Evolutionary conservation across 805 yeast genomes (phyloP).

Genomic region (Tetrapisispora phaffii): DNA sequence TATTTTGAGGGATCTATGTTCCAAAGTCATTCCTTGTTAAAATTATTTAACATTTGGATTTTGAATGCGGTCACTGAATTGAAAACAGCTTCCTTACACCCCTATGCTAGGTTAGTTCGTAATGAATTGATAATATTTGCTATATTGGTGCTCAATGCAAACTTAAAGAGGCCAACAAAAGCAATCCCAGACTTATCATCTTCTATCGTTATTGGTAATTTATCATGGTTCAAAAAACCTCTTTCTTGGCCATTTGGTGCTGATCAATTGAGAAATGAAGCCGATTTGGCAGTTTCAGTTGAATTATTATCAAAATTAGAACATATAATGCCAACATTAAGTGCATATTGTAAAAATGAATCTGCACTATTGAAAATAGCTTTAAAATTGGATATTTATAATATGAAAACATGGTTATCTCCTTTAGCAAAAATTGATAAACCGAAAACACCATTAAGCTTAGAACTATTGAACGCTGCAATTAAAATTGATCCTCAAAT

Average conservation of each 20-base stretch:
- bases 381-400: conserved; percentile 64
- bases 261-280: conserved; percentile 57
- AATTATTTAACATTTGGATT: conserved; percentile 54
- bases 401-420: conserved; percentile 67
- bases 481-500: conserved; percentile 59
- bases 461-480: conserved; percentile 41
- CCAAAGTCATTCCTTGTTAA: conserved; percentile 60
- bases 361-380: conserved; percentile 49
- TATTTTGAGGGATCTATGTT: conserved; percentile 71
- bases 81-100: conserved; percentile 63
- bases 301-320: conserved; percentile 34
- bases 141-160: conserved; percentile 51
- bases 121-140: conserved; percentile 66
- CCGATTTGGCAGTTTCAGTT: conserved; percentile 53
- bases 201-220: conserved; percentile 51
- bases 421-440: conserved; percentile 25
- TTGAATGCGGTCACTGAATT: conserved; percentile 45
- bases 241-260: conserved; percentile 77
- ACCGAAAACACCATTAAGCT: conserved; percentile 30
- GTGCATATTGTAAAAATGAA: conserved; percentile 35
- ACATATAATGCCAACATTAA: conserved; percentile 13
- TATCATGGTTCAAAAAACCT: conserved; percentile 67
- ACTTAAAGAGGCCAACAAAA: conserved; percentile 40
- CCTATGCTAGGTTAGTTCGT: conserved; percentile 65
- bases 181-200: conserved; percentile 35